A percentile compares a stretch with the other conserved stretches of the same genome.
Evolutionary conservation across 1,284 basidiomycete genomes (phyloP).

Genomic region (Termitomyces sp.): DNA sequence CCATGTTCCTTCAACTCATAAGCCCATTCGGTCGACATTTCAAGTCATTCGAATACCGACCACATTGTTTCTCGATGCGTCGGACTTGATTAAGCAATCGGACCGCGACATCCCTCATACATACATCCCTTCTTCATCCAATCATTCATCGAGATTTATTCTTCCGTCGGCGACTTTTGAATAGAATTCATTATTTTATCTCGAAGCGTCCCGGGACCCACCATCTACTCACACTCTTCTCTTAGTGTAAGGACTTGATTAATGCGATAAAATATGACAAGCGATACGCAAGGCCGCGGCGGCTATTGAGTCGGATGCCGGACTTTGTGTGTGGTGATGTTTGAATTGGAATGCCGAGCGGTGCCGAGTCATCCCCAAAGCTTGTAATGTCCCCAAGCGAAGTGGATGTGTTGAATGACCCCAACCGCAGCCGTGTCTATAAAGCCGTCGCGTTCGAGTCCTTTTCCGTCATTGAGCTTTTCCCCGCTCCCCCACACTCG

Average conservation of each 20-base stretch:
- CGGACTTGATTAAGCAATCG: background rate
- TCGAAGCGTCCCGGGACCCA: background rate
- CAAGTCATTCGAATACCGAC: background rate
- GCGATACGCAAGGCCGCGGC: background rate
- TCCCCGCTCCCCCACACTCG: background rate
- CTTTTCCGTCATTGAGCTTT: background rate
- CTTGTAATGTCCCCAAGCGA: slow-evolving; percentile 19
- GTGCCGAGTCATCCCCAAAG: slow-evolving; percentile 18
- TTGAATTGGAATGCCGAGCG: slow-evolving; percentile 12
- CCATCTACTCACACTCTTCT: background rate
- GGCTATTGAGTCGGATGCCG: background rate
- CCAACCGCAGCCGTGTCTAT: slow-evolving; percentile 17
- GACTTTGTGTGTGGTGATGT: slow-evolving; percentile 7
- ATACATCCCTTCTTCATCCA: too few species aligned
- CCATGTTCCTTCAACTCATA: slow-evolving; percentile 4
- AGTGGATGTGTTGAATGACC: slow-evolving; percentile 15
- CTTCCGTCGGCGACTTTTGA: background rate
- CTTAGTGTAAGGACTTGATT: too few species aligned
- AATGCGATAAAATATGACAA: too few species aligned
- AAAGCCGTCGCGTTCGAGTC: slow-evolving; percentile 4
- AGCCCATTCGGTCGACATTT: background rate
- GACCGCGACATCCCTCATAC: slow-evolving; percentile 1
- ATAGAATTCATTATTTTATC: background rate
- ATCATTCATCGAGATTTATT: background rate
- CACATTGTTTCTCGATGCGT: background rate